These are phyloP conservation scores for Phalaenopsis equestris DNA, from an alignment of 106 monocot genomes.

Conservation along the genomic window DNA sequence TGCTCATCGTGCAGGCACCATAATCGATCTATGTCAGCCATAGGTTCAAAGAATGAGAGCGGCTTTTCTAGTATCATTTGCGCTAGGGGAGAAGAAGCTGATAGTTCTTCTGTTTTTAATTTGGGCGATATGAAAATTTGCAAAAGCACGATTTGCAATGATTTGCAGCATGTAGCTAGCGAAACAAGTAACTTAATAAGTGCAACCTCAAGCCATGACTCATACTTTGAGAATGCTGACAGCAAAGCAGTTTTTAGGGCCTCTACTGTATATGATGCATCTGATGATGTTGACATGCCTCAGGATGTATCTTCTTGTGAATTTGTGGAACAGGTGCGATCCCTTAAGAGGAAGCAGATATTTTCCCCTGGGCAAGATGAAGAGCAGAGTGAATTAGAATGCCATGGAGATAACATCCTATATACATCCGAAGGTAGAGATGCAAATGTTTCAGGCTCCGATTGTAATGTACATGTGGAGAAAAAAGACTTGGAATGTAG, in stretches of 20 bases:
- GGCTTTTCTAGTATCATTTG: constrained; percentile 19
- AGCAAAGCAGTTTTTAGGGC: constrained; percentile 30
- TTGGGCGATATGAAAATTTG: constrained; percentile 3
- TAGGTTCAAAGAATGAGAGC: constrained; percentile 27
- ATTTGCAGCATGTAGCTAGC: constrained; percentile 18
- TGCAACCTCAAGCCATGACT: constrained; percentile 36
- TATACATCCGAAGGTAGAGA: constrained; percentile 16
- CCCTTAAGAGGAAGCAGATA: background rate
- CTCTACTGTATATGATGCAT: constrained; percentile 26
- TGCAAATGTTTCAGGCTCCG: constrained; percentile 10
- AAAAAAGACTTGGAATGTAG: constrained; percentile 8
- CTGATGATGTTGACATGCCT: constrained; percentile 51
- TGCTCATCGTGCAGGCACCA: constrained; percentile 88
- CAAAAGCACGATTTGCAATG: constrained; percentile 23
- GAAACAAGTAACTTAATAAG: constrained; percentile 35
- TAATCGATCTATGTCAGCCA: no score
- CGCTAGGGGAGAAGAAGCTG: constrained; percentile 26
- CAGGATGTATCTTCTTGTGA: constrained; percentile 14
- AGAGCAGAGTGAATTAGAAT: constrained; percentile 20
- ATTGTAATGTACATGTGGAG: background rate
- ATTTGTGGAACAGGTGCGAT: background rate
- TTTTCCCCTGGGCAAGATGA: constrained; percentile 6
- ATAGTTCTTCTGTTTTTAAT: constrained; percentile 27
- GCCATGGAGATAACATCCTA: constrained; percentile 28
- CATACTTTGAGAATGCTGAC: constrained; percentile 38